These are phyloP conservation scores for Cutaneotrichosporon cyanovorans DNA, from an alignment of 1,284 basidiomycete species.

Conservation along the genomic window DNA sequence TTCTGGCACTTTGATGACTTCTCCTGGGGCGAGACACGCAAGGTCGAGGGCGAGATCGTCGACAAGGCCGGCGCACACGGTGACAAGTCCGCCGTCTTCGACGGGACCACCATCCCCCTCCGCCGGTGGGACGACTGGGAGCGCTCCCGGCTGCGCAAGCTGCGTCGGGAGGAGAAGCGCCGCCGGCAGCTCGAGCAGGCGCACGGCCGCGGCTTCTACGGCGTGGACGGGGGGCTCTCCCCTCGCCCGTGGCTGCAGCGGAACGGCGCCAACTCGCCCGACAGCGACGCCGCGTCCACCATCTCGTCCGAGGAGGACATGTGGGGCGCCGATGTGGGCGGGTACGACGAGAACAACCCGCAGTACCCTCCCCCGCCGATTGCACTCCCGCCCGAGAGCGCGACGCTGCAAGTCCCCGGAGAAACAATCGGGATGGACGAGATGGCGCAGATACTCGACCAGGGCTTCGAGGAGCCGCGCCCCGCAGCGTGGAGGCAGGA, in stretches of 20 bases:
- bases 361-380: constrained; percentile 74
- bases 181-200: constrained; percentile 68
- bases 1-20: constrained; percentile 99
- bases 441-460: constrained; percentile 79
- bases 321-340: constrained; percentile 60
- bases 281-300: constrained; percentile 58
- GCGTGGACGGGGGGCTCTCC: constrained; percentile 45
- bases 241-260: too few species aligned
- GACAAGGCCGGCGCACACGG: constrained; percentile 51
- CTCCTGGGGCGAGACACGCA: constrained; percentile 97
- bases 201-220: constrained; percentile 48
- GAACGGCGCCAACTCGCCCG: constrained; percentile 13
- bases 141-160: constrained; percentile 84
- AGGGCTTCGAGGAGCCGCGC: constrained; percentile 66
- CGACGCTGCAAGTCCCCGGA: constrained; percentile 49
- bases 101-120: constrained; percentile 66
- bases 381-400: constrained; percentile 53
- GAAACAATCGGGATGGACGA: constrained; percentile 65
- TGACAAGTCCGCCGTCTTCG: constrained; percentile 53
- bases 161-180: constrained; percentile 80
- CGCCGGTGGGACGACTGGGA: constrained; percentile 99
- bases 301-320: constrained; percentile 85
- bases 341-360: constrained; percentile 74
- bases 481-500: constrained; percentile 16
- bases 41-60: constrained; percentile 80